Conservation (phyloP, 2,329 filamentous ascomycete genomes). For the Diaporthe amygdali region DNA sequence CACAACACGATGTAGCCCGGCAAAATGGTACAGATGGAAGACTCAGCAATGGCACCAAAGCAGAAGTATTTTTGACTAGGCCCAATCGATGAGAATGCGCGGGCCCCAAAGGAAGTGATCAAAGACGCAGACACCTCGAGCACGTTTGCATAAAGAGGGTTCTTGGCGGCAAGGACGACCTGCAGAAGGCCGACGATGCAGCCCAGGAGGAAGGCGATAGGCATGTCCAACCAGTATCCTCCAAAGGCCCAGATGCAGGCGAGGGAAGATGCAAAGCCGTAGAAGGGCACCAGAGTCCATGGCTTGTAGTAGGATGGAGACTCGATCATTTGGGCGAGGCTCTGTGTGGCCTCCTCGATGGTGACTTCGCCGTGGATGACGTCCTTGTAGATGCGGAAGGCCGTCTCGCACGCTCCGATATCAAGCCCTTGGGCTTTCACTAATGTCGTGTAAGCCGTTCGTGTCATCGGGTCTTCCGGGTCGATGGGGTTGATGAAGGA, state of each 20-base stretch:
- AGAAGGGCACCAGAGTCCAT: slow-evolving; percentile 23
- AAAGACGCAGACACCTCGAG: slow-evolving; percentile 20
- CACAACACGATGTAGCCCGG: slow-evolving; percentile 22
- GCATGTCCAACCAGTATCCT: slow-evolving; percentile 22
- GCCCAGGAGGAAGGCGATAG: slow-evolving; percentile 19
- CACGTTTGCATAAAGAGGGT: slow-evolving; percentile 21
- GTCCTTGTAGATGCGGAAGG: slow-evolving; percentile 26
- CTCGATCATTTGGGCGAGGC: slow-evolving; percentile 7
- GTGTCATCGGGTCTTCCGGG: slow-evolving; percentile 24
- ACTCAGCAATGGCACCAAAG: slow-evolving; percentile 19
- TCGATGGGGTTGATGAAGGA: slow-evolving; percentile 24
- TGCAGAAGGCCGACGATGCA: slow-evolving; percentile 21
- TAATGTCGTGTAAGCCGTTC: slow-evolving; percentile 26
- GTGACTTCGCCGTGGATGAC: slow-evolving; percentile 24
- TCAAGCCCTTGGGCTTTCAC: slow-evolving; percentile 28
- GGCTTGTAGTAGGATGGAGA: slow-evolving; percentile 22
- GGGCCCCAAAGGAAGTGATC: slow-evolving; percentile 19
- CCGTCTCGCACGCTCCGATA: slow-evolving; percentile 25
- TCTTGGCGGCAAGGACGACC: slow-evolving; percentile 13
- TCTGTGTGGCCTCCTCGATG: slow-evolving; percentile 23
- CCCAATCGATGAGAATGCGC: slow-evolving; percentile 20
- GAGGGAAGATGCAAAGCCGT: slow-evolving; percentile 11
- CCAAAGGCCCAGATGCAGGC: slow-evolving; percentile 8
- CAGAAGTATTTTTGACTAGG: slow-evolving; percentile 16
- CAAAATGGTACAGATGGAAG: slow-evolving; percentile 19